Evolutionary conservation across 306 rosid genomes (phyloP), one percentile per base, ranked within the genome.

Genomic region (Casuarina cunninghamiana): DNA sequence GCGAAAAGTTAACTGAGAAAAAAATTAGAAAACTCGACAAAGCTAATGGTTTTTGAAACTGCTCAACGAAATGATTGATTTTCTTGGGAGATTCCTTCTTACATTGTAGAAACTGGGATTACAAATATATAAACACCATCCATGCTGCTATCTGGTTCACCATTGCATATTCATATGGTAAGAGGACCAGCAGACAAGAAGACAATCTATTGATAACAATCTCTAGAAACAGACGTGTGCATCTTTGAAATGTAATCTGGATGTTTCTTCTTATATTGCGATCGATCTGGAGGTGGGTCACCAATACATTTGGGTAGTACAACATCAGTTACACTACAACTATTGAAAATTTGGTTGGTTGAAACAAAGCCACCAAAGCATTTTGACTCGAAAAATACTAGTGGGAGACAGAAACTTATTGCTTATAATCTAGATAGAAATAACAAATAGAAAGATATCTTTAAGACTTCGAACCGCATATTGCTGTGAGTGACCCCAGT

Each of bases 251-350:
- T 58, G 10, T 35, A 58, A 21, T 4, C 65, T 32, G 41, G 38
- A 32, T 35, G 37, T 39, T 63, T 38, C 71, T 41, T 17, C 8
- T n/a, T 39, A 10, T 67, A 1, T 42, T 32, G 7, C 71, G 17
- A 8, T 41, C 41, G 71, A 67, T 67, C 35, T 16, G 35, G 50
- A 67, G 71, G 71, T 67, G 71, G 71, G 71, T 67, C 71, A 67
- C 48, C 71, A 9, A 16, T 42, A 42, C 8, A 42, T 67, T 41
- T 67, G 17, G 21, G 15, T 39, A 2, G 21, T 38, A 15, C 46
- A 63, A 38, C 4, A 38, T n/a, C 21, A 63, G 46, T 63, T 37
- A 60, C 32, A 6, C 2, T 6, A 12, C 2, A 1, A 6, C 6
- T 3, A 63, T 39, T 63, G 6, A 38, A 13, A 67, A n/a, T 67